Evolutionary conservation across 352 stramenopile genomes (phyloP).

Genomic region (Phytopythium mirpurense): DNA sequence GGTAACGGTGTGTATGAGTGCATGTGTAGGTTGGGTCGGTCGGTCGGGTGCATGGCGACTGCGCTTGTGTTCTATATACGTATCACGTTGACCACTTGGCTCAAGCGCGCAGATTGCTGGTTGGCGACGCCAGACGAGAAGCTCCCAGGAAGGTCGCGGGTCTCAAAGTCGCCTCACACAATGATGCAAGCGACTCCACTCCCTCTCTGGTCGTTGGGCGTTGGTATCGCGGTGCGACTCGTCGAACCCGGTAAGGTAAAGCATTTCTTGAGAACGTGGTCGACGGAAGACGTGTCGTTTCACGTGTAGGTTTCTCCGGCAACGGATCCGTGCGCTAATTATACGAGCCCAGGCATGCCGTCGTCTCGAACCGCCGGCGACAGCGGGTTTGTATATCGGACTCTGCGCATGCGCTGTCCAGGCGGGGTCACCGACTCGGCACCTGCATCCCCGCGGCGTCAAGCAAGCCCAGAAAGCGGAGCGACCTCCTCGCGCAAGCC

Average conservation of each 20-base stretch:
- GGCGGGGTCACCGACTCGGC: background rate
- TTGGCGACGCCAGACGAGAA: too few species aligned
- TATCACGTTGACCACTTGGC: background rate
- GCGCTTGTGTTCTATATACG: too few species aligned
- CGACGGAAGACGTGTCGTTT: background rate
- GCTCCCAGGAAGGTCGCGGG: too few species aligned
- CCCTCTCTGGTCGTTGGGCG: too few species aligned
- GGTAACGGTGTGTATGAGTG: too few species aligned
- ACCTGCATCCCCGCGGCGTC: background rate
- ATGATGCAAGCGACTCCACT: too few species aligned
- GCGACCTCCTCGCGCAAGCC: background rate
- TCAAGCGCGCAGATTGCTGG: slow-evolving; percentile 1
- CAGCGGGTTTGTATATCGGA: background rate
- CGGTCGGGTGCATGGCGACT: too few species aligned
- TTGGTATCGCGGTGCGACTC: too few species aligned
- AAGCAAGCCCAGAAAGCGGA: background rate
- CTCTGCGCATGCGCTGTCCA: background rate
- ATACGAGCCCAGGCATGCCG: background rate
- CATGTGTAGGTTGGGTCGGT: too few species aligned
- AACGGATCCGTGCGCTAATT: background rate
- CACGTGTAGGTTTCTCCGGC: background rate
- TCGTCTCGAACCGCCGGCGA: background rate
- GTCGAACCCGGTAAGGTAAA: background rate
- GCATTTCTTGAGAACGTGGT: background rate
- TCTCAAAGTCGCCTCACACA: too few species aligned